Base-by-base conservation (phyloP, 495 filamentous ascomycete genomes). In the Pseudoneurospora amorphoporcata region DNA sequence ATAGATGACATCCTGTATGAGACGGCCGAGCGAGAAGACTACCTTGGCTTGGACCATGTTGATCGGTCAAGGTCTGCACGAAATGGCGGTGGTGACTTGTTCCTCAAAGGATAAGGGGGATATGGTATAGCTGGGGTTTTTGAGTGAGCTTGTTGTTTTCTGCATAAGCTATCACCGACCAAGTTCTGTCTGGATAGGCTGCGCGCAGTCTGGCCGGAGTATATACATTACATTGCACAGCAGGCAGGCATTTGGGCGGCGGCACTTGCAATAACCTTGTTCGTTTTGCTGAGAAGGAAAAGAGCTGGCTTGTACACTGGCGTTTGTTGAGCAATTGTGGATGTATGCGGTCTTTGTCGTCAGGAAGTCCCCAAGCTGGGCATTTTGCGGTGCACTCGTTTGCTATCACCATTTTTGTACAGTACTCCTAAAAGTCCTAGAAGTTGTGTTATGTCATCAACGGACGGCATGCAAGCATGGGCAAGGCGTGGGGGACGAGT, bases 41-140 rank as follows among this genome's bases (percentile, higher is more conserved):
- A 87, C 70, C 89, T 99, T 47, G 95, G 94, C 32, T 84, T 99
- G 69, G 96, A 99, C 79, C 95, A 99, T 81, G 85, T 90, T 70
- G 95, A 97, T 83, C 93, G 86, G 47, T 78, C 85, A 29, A 82
- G 85, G 68, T 77, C 82, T n/a, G 73, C 83, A 68, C 78, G 87
- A 68, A 88, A 87, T 74, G 87, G 86, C 38, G 80, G 74, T 39
- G 84, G 83, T n/a, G 87, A 88, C 75, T 78, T 88, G 79, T 87
- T 87, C 78, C 81, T 88, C 69, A 86, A 81, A 79, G 79, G 79
- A 32, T 88, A 86, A 79, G 75, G 7, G 53, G 14, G 5, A 37
- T 35, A 35, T 16, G 53, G 14, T 23, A 35, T 65, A 32, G 23
- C 29, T 35, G 14, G 29, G 53, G 53, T 4, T 65, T 23, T 35